Conservation (phyloP, 306 rosid genomes). For the Prunus persica region DNA sequence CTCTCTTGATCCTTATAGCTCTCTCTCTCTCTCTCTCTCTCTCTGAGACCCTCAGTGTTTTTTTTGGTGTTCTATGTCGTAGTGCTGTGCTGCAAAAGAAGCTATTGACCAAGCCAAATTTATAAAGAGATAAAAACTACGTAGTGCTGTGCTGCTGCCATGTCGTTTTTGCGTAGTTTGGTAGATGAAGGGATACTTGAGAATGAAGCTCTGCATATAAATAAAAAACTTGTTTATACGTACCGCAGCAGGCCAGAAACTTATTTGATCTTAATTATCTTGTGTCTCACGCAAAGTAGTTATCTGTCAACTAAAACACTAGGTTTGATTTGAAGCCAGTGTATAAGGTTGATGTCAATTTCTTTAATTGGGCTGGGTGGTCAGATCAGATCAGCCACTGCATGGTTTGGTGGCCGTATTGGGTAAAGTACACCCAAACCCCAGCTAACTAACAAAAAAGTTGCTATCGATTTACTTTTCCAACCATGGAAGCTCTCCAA, state of each 20-base stretch:
- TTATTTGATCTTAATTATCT: background rate
- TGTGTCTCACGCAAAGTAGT: constrained; percentile 36
- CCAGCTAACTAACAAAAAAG: constrained; percentile 30
- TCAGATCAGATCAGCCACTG: constrained; percentile 1
- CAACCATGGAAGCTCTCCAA: background rate
- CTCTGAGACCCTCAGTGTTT: background rate
- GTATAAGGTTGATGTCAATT: background rate
- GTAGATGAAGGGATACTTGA: constrained; percentile 25
- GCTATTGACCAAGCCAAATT: constrained; percentile 7
- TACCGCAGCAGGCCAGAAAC: background rate
- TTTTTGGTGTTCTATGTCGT: background rate
- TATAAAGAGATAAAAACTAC: constrained; percentile 24
- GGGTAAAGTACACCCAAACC: constrained; percentile 48
- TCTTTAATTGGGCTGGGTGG: constrained; percentile 15
- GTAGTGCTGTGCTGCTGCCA: constrained; percentile 25
- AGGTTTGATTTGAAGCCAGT: constrained; percentile 31
- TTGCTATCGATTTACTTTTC: background rate
- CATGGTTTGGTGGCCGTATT: constrained; percentile 48
- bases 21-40: background rate
- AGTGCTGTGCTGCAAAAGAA: background rate
- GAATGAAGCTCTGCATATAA: constrained; percentile 21
- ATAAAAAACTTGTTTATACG: background rate
- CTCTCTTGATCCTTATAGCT: background rate
- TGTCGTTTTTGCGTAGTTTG: constrained; percentile 44
- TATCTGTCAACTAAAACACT: constrained; percentile 38